These are phyloP conservation scores for Dunaliella sp. DNA, from an alignment of 139 green algal genomes.

Conservation along the genomic window DNA sequence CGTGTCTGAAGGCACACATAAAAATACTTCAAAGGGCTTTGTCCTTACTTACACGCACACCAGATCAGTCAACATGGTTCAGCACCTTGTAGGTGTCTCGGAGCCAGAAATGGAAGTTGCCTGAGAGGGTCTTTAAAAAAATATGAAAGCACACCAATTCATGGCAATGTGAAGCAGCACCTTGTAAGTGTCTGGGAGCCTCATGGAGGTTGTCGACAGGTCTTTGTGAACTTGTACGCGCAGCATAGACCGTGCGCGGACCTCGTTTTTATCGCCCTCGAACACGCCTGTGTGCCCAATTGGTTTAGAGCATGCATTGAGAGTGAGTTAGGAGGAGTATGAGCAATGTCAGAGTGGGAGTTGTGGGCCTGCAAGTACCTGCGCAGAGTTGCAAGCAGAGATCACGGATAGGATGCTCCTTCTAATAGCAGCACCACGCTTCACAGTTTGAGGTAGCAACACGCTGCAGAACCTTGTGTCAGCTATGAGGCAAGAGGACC, in stretches of 20 bases:
- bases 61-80: background rate
- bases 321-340: too few relatives aligned
- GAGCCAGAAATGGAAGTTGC: too few relatives aligned
- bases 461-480: background rate
- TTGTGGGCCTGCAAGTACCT: background rate
- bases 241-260: constrained; percentile 37
- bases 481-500: too few relatives aligned
- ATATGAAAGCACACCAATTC: background rate
- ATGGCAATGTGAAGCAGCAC: background rate
- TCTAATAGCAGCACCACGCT: background rate
- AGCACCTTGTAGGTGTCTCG: too few relatives aligned
- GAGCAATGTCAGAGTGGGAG: too few relatives aligned
- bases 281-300: constrained; percentile 49
- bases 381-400: background rate
- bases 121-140: background rate
- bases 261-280: constrained; percentile 32
- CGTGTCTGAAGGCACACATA: background rate
- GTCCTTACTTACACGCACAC: too few relatives aligned
- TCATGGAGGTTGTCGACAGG: constrained; percentile 28
- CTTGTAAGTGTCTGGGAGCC: constrained; percentile 26
- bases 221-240: constrained; percentile 41
- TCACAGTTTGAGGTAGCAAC: background rate
- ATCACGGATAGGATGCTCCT: background rate
- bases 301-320: too few relatives aligned
- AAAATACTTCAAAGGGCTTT: background rate